A percentile compares a stretch with the other conserved stretches of the same genome.
phyloP scores from a whole-genome alignment of 2,329 filamentous ascomycete species.

The Aspergillus viridinutans region DNA sequence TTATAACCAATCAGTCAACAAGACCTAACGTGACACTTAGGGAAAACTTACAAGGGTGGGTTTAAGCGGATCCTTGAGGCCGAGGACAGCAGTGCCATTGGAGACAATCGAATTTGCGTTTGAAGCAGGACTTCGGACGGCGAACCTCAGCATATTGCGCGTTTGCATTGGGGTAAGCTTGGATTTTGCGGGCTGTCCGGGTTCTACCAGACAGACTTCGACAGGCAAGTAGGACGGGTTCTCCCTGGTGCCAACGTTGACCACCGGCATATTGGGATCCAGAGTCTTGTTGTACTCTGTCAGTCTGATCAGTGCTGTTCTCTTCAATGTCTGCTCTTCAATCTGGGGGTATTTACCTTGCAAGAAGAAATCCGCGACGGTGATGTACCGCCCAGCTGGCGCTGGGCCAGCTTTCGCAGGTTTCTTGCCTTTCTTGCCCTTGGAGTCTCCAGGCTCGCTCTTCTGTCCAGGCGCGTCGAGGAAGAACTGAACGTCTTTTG shows the following conservation, averaged over 20 bases:
- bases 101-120: slow-evolving; percentile 65
- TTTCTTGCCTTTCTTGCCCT: slow-evolving; percentile 29
- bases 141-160: slow-evolving; percentile 65
- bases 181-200: slow-evolving; percentile 60
- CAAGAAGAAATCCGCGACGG: slow-evolving; percentile 50
- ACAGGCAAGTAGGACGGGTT: slow-evolving; percentile 63
- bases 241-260: slow-evolving; percentile 60
- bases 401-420: slow-evolving; percentile 26
- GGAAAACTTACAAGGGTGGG: slow-evolving; percentile 40
- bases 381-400: slow-evolving; percentile 43
- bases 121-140: slow-evolving; percentile 60
- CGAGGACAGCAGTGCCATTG: slow-evolving; percentile 53
- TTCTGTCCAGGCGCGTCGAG: slow-evolving; percentile 27
- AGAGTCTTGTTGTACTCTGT: slow-evolving; percentile 37
- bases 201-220: slow-evolving; percentile 60
- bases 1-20: slow-evolving; percentile 1
- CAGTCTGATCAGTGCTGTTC: neutral
- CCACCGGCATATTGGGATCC: slow-evolving; percentile 50
- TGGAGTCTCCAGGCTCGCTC: slow-evolving; percentile 6
- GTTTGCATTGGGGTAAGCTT: slow-evolving; percentile 61
- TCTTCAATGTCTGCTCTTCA: neutral
- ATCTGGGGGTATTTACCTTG: slow-evolving; percentile 28
- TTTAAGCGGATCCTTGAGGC: slow-evolving; percentile 47
- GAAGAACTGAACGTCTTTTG: slow-evolving; percentile 55
- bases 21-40: neutral